Evolutionary conservation across 768 basidiomycete species (phyloP).

Genomic region (Phlebiopsis flavidoalba): DNA sequence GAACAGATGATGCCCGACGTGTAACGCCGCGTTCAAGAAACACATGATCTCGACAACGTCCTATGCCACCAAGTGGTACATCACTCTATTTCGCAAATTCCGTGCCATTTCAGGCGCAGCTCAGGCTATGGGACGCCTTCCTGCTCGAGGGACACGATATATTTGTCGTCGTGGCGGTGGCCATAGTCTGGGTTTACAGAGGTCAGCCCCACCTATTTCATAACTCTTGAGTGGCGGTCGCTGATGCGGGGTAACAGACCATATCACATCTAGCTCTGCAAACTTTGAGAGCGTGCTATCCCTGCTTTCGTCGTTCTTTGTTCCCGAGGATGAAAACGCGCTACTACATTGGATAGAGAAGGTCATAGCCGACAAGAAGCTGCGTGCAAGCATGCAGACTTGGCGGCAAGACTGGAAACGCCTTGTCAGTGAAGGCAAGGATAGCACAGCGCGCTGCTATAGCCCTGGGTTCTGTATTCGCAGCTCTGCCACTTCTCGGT

Average conservation of each 20-base stretch:
- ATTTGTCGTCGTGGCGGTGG: constrained; percentile 79
- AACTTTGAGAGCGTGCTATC: constrained; percentile 90
- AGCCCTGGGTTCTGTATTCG: constrained; percentile 9
- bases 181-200: constrained; percentile 88
- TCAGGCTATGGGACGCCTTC: constrained; percentile 93
- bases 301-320: constrained; percentile 89
- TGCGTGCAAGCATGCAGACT: constrained; percentile 58
- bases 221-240: not conserved
- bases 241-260: constrained; percentile 44
- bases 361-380: constrained; percentile 53
- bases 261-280: constrained; percentile 73
- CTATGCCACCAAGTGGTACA: constrained; percentile 99
- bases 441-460: constrained; percentile 61
- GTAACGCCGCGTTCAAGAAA: constrained; percentile 76
- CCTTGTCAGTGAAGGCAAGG: constrained; percentile 61
- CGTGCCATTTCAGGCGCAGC: constrained; percentile 91
- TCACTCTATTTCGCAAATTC: constrained; percentile 95
- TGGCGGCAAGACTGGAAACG: constrained; percentile 83
- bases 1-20: constrained; percentile 88
- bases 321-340: constrained; percentile 84
- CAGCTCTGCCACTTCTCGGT: constrained; percentile 1
- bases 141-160: constrained; percentile 87
- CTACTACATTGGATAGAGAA: constrained; percentile 78
- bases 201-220: constrained; percentile 43
- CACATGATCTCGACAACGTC: constrained; percentile 91